A percentile compares a stretch with the other conserved stretches of the same genome.
Conservation (phyloP, 257 asterid genomes). For the Ballota nigra region DNA sequence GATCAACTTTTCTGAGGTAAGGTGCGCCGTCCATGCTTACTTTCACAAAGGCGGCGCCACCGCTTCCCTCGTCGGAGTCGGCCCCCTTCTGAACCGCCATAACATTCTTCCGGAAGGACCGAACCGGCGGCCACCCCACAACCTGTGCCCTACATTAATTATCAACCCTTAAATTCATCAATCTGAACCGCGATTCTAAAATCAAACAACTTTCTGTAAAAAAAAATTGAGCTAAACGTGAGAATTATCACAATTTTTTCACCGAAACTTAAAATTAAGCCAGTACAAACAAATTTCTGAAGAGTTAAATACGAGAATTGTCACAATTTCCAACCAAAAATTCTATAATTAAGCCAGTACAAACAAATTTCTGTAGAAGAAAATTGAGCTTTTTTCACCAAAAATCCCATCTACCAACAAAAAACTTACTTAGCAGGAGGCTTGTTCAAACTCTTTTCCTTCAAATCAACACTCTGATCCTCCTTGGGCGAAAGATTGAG, state of each 20-base stretch:
- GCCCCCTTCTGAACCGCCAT: conserved; percentile 47
- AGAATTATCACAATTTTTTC: not conserved
- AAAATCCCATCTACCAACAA: too few species aligned
- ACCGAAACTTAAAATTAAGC: too few species aligned
- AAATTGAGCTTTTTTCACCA: too few species aligned
- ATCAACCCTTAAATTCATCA: not conserved
- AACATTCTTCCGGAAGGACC: conserved; percentile 60
- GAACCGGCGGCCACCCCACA: conserved; percentile 94
- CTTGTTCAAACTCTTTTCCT: conserved; percentile 15
- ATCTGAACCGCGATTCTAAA: not conserved
- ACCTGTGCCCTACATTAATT: conserved; percentile 69
- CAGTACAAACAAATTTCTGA: too few species aligned
- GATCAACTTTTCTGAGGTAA: conserved; percentile 74
- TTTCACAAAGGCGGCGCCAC: conserved; percentile 53
- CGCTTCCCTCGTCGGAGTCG: conserved; percentile 35
- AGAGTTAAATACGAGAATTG: too few species aligned
- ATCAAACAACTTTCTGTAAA: not conserved
- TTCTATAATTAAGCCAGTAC: too few species aligned
- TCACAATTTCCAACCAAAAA: not conserved
- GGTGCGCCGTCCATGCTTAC: conserved; percentile 96
- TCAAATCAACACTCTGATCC: conserved; percentile 17
- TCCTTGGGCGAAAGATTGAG: conserved; percentile 53
- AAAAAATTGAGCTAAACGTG: not conserved
- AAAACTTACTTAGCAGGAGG: conserved; percentile 62
- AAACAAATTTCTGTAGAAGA: too few species aligned